Evolutionary conservation across 495 filamentous ascomycete species (phyloP).

Genomic region (Astrothelium subdiscretum): DNA sequence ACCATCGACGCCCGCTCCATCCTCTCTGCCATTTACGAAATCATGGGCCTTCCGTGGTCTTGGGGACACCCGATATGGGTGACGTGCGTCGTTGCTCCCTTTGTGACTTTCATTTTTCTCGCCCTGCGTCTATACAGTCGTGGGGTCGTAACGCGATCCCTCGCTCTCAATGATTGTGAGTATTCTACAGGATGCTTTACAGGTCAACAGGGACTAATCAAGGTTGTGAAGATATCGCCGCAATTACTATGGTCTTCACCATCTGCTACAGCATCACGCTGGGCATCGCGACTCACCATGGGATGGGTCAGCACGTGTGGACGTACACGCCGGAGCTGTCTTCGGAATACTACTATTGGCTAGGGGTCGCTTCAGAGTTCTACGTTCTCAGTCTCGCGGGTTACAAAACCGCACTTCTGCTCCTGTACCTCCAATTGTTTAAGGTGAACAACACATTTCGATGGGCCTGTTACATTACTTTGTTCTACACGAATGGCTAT

Average conservation of each 20-base stretch:
- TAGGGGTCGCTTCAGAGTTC: constrained; percentile 28
- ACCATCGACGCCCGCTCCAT: background rate
- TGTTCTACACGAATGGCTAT: constrained; percentile 34
- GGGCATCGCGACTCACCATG: constrained; percentile 3
- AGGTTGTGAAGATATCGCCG: background rate
- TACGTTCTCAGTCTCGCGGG: constrained; percentile 30
- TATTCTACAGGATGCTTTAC: background rate
- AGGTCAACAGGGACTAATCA: background rate
- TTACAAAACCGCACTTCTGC: constrained; percentile 30
- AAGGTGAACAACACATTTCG: constrained; percentile 27
- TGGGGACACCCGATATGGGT: background rate
- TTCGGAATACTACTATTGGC: constrained; percentile 20
- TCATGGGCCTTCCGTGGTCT: background rate
- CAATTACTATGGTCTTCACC: background rate
- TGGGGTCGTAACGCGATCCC: background rate
- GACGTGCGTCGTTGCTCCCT: background rate
- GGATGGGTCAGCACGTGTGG: constrained; percentile 5
- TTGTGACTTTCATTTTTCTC: background rate
- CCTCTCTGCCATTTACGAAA: background rate
- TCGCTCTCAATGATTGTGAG: background rate
- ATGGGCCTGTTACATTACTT: constrained; percentile 28
- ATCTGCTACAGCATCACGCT: background rate
- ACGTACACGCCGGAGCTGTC: background rate
- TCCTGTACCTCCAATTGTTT: constrained; percentile 33
- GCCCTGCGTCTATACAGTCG: background rate